Evolutionary conservation across 208 protist genomes (phyloP), one percentile per base, ranked within the genome.

Genomic region (Trypanosoma scelopori): DNA sequence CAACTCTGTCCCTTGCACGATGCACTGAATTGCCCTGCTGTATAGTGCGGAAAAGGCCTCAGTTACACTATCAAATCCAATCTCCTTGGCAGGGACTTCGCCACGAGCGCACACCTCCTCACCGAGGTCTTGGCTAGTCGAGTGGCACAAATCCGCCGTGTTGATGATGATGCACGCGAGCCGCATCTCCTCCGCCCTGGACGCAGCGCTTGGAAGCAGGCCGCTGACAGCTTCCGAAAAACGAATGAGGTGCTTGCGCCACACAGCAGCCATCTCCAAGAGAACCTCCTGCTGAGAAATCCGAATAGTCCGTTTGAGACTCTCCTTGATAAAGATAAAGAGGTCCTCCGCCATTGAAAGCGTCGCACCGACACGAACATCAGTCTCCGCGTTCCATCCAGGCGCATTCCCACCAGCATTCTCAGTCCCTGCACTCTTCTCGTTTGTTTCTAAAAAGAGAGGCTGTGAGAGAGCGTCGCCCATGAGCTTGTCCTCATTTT

Each of bases 251-350:
- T 94, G 78, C 32, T 81, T 75, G 3, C 85, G 78, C 89, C 90
- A 97, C 25, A 95, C 89, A 12, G 46, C 76, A 0, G 84, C 83
- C 87, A 96, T 93, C 7, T 97, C 86, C 5, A 95, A 60, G 37
- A 97, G 69, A 30, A 93, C 80, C 52, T 95, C 85, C 53, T 91
- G 86, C 74, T 95, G 88, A 1, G 89, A 87, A 37, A 96, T 90
- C 20, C 85, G 81, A 61, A 89, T 55, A 6, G 87, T 73, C 23
- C 89, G 87, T 65, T 87, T 92, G 6, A 96, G 78, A 63, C 84
- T 93, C 57, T 93, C 81, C 69, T 93, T 92, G 65, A 97, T 94
- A 69, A 94, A 96, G 18, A 94, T 79, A 56, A 96, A 97, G 39
- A 97, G 76, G 60, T 97, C 89, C 70, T 91, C 84, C 3, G 89